Evolutionary conservation across 1,284 basidiomycete genomes (phyloP), one percentile per base, ranked within the genome.

Genomic region (Austropuccinia psidii): DNA sequence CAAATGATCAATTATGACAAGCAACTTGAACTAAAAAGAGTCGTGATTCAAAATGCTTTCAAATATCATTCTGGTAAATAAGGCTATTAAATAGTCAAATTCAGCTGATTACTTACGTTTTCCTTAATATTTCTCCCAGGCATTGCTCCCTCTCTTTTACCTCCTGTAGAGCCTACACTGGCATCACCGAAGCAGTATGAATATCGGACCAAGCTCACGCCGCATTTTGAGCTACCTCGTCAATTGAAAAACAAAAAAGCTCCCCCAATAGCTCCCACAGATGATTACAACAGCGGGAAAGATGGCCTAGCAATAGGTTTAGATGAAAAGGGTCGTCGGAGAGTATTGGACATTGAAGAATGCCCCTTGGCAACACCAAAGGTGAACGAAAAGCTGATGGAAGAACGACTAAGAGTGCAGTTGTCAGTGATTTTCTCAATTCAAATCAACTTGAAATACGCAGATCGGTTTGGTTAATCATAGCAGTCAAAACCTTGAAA

Each of bases 191-290:
- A 90, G 62, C 88, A 95, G 76, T 97, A 95, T 81, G 86, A 85
- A 55, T 98, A 98, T 81, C 87, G 95, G 27, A 98, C 96, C 0
- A 98, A 98, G 82, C 88, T 98, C 58, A 98, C 95, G 0, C 95
- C 95, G 0, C 95, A 98, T 80, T 98, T 98, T 77, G 90, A 96
- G 54, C 86, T 89, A 0, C 88, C 91, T 0, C 86, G 87, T 0
- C 88, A 78, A 50, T 65, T 78, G 21, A 76, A 77, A 15, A 29
- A 66, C 29, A 50, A 27, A 6, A 27, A 60, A 11, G 19, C 11
- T 35, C 29, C 29, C 35, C 33, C 86, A 67, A 74, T 73, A 21
- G 24, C 29, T 21, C 49, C 33, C 17, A 50, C 35, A 39, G 37
- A 21, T 45, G 66, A 67, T 13, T 58, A 29, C 75, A 65, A 67